Evolutionary conservation across 306 rosid species (phyloP), one percentile per base, ranked within the genome.

Genomic region (Malus sieversii): DNA sequence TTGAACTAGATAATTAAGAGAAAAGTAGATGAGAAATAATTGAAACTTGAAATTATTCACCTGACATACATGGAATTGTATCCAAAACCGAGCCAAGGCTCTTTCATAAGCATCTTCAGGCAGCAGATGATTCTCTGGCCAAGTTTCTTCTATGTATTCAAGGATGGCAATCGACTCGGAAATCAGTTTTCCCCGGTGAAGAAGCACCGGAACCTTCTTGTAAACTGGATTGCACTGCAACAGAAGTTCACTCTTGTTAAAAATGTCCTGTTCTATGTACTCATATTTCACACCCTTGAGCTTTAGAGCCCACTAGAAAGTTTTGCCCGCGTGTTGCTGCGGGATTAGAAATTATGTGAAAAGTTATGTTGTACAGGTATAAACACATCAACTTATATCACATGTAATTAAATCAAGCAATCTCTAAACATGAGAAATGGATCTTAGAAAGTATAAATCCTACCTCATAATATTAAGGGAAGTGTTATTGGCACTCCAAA

Each of bases 41-140:
- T 13, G 53, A 11, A 35, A 66, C 5, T 38, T 2, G 29, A 38
- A 38, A 66, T 10, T 12, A 20, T 1, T 4, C 6, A 66, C 57
- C 58, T 14, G 72, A 23, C 33, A 44, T 6, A 1, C 25, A 25
- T 35, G 1, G 10, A 74, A 82, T 62, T 87, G 65, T 3, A 87
- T 80, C 91, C 88, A 85, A 45, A 88, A 81, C 29, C 85, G 86
- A 74, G 90, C 88, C 4, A 79, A 30, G 70, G 87, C 87, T 78
- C 63, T 84, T 19, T 83, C 69, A 66, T 88, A 33, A 32, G 66
- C 18, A 78, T 88, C 74, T 23, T 53, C 10, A 11, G 90, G 89
- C 2, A 86, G 84, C 83, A 86, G 65, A 1, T 82, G 89, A 12
- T 77, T n/a, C 0, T 77, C 8, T 3, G 84, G 86, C 93, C 90